phyloP scores from a whole-genome alignment of 768 basidiomycete genomes.

The Ramaria sp. region DNA sequence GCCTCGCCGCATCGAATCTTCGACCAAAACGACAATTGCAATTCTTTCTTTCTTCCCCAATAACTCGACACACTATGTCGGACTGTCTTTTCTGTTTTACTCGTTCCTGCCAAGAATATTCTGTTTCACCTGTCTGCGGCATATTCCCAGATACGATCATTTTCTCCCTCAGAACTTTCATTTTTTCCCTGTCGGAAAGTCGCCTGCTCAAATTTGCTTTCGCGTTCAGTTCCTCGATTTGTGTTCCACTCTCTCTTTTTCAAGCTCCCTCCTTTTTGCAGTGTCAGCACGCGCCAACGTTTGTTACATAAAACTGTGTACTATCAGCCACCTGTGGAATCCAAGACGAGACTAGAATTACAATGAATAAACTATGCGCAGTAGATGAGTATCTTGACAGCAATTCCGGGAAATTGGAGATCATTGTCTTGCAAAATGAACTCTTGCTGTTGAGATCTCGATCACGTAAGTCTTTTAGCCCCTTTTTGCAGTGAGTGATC shows the following conservation, averaged over 20 bases:
- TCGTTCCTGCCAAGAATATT: neutral
- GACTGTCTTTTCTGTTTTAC: neutral
- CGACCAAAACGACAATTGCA: neutral
- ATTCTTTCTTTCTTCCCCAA: neutral
- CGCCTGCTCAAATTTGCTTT: neutral
- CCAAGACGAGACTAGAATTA: neutral
- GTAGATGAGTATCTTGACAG: neutral
- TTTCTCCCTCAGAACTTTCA: neutral
- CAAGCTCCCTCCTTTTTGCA: neutral
- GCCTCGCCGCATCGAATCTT: neutral
- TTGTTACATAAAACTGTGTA: neutral
- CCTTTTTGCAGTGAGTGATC: neutral
- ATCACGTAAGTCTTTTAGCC: neutral
- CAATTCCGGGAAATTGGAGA: neutral
- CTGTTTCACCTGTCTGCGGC: neutral
- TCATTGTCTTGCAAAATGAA: too few relatives aligned
- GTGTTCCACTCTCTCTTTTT: neutral
- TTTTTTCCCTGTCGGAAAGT: neutral
- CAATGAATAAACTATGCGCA: neutral
- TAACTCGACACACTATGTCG: neutral
- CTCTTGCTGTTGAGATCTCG: neutral
- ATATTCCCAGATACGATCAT: neutral
- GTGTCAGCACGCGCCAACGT: neutral
- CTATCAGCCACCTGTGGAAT: neutral
- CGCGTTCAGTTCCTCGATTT: neutral